Conservation (phyloP, 257 asterid genomes). For the Lavandula angustifolia region DNA sequence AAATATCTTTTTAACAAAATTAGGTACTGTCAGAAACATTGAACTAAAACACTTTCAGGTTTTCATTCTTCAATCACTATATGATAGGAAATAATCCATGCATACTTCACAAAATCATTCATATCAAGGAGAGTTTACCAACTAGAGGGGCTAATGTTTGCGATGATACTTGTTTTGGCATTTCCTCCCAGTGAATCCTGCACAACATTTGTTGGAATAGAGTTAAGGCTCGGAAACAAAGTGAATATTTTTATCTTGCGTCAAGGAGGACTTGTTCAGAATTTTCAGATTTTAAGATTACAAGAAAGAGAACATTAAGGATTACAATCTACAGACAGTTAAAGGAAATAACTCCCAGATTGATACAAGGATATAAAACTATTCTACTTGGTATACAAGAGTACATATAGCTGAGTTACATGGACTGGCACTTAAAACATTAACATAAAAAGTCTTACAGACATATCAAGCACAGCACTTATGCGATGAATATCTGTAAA, state of each 20-base stretch:
- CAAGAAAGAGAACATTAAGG: background rate
- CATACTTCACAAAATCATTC: slow-evolving; percentile 17
- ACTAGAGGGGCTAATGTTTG: slow-evolving; percentile 89
- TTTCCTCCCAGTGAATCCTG: slow-evolving; percentile 99
- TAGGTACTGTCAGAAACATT: slow-evolving; percentile 5
- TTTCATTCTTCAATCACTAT: slow-evolving; percentile 6
- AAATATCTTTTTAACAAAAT: background rate
- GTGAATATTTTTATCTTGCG: slow-evolving; percentile 1
- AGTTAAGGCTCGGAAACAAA: slow-evolving; percentile 6
- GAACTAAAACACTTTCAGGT: slow-evolving; percentile 14
- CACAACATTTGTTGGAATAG: slow-evolving; percentile 22
- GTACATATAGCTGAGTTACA: background rate
- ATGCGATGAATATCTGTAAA: slow-evolving; percentile 17
- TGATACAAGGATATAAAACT: background rate
- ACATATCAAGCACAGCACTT: background rate
- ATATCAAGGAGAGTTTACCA: slow-evolving; percentile 45
- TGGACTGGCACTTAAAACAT: slow-evolving; percentile 2
- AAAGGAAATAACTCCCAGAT: background rate
- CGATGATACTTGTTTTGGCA: slow-evolving; percentile 92
- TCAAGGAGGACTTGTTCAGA: background rate
- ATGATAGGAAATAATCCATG: background rate
- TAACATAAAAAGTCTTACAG: slow-evolving; percentile 7
- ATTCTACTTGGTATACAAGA: background rate
- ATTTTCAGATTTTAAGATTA: background rate
- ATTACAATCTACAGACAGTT: slow-evolving; percentile 3